Conservation (phyloP, 352 stramenopile species). For the Pythium aristosporum region DNA sequence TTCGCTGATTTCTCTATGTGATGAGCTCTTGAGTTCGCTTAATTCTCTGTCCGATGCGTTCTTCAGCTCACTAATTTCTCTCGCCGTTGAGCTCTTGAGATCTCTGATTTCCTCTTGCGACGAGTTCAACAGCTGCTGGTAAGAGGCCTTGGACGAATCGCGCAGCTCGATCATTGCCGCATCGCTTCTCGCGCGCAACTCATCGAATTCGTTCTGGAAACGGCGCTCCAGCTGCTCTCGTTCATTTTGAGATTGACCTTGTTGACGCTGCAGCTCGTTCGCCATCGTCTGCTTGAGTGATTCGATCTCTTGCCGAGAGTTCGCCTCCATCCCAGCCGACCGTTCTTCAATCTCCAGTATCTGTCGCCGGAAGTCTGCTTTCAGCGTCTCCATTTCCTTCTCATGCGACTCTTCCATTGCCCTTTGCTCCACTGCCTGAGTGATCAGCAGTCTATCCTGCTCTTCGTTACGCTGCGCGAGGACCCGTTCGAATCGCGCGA, state of each 20-base stretch:
- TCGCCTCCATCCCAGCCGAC: constrained; percentile 31
- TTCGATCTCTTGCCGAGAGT: constrained; percentile 37
- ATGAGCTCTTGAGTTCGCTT: constrained; percentile 5
- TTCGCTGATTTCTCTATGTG: constrained; percentile 19
- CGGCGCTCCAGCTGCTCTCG: background rate
- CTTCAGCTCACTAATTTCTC: too few relatives aligned
- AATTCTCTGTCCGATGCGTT: constrained; percentile 27
- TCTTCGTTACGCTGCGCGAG: constrained; percentile 49
- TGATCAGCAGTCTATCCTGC: constrained; percentile 37
- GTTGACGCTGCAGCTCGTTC: constrained; percentile 20
- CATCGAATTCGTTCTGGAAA: constrained; percentile 1
- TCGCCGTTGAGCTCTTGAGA: too few relatives aligned
- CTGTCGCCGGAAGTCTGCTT: constrained; percentile 30
- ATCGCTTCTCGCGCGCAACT: background rate
- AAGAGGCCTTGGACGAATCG: constrained; percentile 19
- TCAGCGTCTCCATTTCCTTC: constrained; percentile 25
- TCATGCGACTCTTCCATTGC: constrained; percentile 32
- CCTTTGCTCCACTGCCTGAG: constrained; percentile 34
- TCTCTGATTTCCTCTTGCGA: constrained; percentile 29
- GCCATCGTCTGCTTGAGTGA: constrained; percentile 33
- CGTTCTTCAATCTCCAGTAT: constrained; percentile 34
- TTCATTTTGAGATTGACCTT: constrained; percentile 5
- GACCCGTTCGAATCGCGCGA: constrained; percentile 34
- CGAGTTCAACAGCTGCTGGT: constrained; percentile 18
- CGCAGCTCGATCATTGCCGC: constrained; percentile 6